These are phyloP conservation scores for Mallotus nudiflorus DNA, from an alignment of 345 rosid genomes.

Conservation along the genomic window DNA sequence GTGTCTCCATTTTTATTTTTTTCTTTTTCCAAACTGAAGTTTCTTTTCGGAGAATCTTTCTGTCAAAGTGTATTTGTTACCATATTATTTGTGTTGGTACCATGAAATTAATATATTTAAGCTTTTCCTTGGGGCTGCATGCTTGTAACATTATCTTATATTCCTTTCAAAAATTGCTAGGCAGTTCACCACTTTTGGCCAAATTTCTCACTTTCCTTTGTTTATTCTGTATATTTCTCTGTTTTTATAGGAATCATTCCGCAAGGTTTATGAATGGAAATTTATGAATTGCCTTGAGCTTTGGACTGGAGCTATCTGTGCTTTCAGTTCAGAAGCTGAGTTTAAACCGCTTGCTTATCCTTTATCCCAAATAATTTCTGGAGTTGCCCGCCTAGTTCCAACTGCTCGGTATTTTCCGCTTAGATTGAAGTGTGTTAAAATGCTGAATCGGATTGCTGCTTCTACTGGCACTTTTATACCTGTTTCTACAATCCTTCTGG, in stretches of 20 bases:
- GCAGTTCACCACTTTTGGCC: neutral
- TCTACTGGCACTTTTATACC: constrained; percentile 79
- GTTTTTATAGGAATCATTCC: constrained; percentile 68
- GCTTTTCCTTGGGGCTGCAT: neutral
- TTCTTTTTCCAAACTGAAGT: neutral
- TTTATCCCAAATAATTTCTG: constrained; percentile 76
- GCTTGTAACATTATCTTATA: neutral
- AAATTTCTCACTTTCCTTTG: neutral
- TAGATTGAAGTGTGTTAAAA: constrained; percentile 81
- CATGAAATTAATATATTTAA: neutral
- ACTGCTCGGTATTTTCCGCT: constrained; percentile 93
- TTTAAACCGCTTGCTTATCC: constrained; percentile 90
- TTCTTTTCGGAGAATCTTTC: neutral
- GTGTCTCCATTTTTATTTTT: neutral
- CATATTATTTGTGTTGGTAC: neutral
- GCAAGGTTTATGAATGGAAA: constrained; percentile 97
- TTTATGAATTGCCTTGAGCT: constrained; percentile 94
- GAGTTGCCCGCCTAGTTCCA: constrained; percentile 91
- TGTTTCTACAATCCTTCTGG: constrained; percentile 84
- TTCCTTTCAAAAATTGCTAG: constrained; percentile 10
- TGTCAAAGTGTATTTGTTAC: neutral
- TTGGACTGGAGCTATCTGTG: constrained; percentile 92
- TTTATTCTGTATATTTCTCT: neutral
- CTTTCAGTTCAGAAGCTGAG: constrained; percentile 68
- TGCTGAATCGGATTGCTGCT: constrained; percentile 85